Percentiles rank a stretch among this genome's conserved stretches.
phyloP scores from a whole-genome alignment of 129 eudicot species.

The Cynara cardunculus region DNA sequence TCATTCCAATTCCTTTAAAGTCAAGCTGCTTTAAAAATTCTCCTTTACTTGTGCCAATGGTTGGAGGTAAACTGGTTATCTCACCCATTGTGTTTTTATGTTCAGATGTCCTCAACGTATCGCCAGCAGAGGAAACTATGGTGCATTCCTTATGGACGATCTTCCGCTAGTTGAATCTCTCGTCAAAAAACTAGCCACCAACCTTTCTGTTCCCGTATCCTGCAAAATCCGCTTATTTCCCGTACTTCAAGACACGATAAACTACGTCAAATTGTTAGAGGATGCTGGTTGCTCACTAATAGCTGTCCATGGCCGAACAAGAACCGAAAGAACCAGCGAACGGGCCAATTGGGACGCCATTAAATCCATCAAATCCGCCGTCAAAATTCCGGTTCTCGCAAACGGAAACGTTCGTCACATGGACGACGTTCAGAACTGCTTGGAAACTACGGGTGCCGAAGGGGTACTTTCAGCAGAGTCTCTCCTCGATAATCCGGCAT shows the following conservation, averaged over 20 bases:
- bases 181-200: conserved; percentile 70
- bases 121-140: conserved; percentile 81
- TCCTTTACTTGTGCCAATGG: too few species aligned
- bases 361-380: conserved; percentile 64
- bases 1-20: too few species aligned
- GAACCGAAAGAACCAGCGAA: conserved; percentile 77
- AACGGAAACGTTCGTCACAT: conserved; percentile 86
- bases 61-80: background rate
- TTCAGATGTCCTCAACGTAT: conserved; percentile 93
- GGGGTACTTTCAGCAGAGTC: conserved; percentile 94
- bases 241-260: conserved; percentile 60
- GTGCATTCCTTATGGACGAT: conserved; percentile 95
- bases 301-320: conserved; percentile 96
- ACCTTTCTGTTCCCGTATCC: conserved; percentile 77
- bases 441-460: conserved; percentile 63
- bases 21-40: too few species aligned
- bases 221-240: conserved; percentile 95
- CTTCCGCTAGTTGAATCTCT: conserved; percentile 84
- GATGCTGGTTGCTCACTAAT: conserved; percentile 88
- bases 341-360: conserved; percentile 82
- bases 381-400: conserved; percentile 87
- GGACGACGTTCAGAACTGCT: conserved; percentile 70
- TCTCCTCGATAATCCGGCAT: conserved; percentile 91
- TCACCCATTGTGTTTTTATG: background rate
- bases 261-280: conserved; percentile 75